These are phyloP conservation scores for Cladosporium sphaerospermum DNA, from an alignment of 2,329 filamentous ascomycete genomes.

Conservation along the genomic window DNA sequence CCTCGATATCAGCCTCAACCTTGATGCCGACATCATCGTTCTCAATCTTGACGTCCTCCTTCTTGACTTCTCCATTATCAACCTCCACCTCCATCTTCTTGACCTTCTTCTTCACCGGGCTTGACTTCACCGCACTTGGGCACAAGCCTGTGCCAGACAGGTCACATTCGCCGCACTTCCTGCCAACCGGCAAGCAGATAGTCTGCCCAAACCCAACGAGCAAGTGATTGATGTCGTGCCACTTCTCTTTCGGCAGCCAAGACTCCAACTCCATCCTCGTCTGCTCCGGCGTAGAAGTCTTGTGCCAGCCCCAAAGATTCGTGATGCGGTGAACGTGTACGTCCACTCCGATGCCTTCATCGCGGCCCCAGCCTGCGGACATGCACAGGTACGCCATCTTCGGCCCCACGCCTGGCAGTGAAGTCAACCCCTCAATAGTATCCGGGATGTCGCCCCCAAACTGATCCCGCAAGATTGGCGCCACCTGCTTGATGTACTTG, in stretches of 20 bases:
- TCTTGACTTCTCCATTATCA: constrained; percentile 16
- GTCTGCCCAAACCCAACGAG: constrained; percentile 85
- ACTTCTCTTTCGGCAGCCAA: constrained; percentile 78
- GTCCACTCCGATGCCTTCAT: constrained; percentile 82
- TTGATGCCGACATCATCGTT: constrained; percentile 24
- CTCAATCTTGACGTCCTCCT: constrained; percentile 22
- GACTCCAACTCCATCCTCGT: constrained; percentile 68
- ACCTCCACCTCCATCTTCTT: constrained; percentile 33
- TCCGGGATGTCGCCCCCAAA: constrained; percentile 73
- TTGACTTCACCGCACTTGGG: constrained; percentile 40
- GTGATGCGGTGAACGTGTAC: constrained; percentile 94
- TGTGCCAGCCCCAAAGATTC: constrained; percentile 89
- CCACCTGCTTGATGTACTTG: constrained; percentile 70
- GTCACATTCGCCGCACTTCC: constrained; percentile 79
- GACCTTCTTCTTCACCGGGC: constrained; percentile 45
- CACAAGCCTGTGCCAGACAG: constrained; percentile 72
- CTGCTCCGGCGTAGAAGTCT: constrained; percentile 73
- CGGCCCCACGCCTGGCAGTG: constrained; percentile 79
- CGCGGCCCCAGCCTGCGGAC: constrained; percentile 64
- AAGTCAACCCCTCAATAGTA: constrained; percentile 66
- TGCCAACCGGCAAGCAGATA: constrained; percentile 72
- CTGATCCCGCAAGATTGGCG: constrained; percentile 63
- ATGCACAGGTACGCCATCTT: constrained; percentile 93
- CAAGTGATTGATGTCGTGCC: constrained; percentile 88
- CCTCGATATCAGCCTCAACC: constrained; percentile 25